Conservation (phyloP, 108 stramenopile species). For the Fistulifera pelliculosa region DNA sequence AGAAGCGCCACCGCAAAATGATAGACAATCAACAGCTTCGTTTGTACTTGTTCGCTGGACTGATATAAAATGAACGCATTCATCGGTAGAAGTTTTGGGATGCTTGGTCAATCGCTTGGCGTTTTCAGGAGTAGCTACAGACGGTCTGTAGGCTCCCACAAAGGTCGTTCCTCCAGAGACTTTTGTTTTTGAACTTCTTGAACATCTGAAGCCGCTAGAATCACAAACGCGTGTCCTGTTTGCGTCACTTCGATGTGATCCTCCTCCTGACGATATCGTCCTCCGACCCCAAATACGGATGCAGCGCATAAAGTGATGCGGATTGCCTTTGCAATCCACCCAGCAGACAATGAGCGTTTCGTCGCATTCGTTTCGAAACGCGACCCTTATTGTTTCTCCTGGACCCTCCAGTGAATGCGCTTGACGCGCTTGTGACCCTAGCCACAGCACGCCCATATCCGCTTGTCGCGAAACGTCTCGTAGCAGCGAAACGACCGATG, state of each 20-base stretch:
- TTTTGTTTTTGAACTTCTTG: slow-evolving; percentile 4
- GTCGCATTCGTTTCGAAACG: not conserved
- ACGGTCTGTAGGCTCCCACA: slow-evolving; percentile 22
- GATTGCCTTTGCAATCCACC: not conserved
- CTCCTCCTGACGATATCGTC: not conserved
- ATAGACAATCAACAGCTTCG: too few species aligned
- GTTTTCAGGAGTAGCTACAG: too few species aligned
- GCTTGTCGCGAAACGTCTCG: too few species aligned
- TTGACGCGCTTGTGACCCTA: too few species aligned
- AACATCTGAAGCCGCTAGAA: slow-evolving; percentile 13
- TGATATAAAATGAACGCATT: too few species aligned
- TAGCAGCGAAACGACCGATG: too few species aligned
- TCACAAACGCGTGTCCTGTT: slow-evolving; percentile 60
- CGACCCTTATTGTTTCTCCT: not conserved
- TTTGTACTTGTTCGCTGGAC: too few species aligned
- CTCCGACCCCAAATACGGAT: not conserved
- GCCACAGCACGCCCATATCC: too few species aligned
- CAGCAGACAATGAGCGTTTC: not conserved
- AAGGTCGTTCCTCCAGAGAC: slow-evolving; percentile 1
- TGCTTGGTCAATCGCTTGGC: too few species aligned
- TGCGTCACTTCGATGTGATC: slow-evolving; percentile 59
- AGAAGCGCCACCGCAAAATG: too few species aligned
- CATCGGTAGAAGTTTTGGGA: too few species aligned
- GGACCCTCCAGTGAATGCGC: too few species aligned
- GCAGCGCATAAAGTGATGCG: slow-evolving; percentile 1